Base-by-base conservation (phyloP, 257 asterid species). In the Solanum habrochaites region DNA sequence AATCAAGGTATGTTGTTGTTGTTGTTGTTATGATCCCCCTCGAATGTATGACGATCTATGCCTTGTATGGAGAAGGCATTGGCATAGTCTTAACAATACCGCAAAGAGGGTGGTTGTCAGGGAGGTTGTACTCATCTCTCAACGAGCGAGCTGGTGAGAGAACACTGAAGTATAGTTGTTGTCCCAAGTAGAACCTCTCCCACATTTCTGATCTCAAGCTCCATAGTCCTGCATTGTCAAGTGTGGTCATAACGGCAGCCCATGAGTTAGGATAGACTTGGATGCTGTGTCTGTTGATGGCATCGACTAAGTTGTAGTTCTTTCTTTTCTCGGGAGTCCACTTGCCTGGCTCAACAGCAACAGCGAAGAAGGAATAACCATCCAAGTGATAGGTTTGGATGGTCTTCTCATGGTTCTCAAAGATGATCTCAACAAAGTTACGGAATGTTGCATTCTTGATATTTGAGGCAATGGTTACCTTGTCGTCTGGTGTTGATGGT, bases 161-260 rank as follows among this genome's bases (percentile, higher is more conserved):
- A 58, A 83, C 75, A 18, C 86, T 83, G 23, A 83, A 37, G 73
- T 83, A 83, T 31, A 83, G 73, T 62, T 83, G 86, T 62, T 83
- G 86, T 62, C 86, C 86, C 25, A 83, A 83, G 73, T 60, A 62
- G 49, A 7, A 83, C 35, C 86, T 83, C 75, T 83, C 86, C 86
- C 86, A 39, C 86, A 83, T 83, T 1, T 83, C 52, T 62, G 86
- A 83, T 67, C 86, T 83, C 74, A 83, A 40, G 40, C 25, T 83
- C 86, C 86, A 83, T 29, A 83, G 21, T 60, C 86, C 86, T 6
- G 86, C 77, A 7, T 83, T 83, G 73, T 83, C 86, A 6, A 83
- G 25, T 6, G 86, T 83, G 11, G 58, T 37, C 86, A 83, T 62
- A 6, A 62, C 39, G 10, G 86, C 86, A 39, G 86, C 58, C 86